A percentile compares a stretch with the other conserved stretches of the same genome.
Conservation (phyloP, 2,329 filamentous ascomycete genomes). For the Fusarium sororula region DNA sequence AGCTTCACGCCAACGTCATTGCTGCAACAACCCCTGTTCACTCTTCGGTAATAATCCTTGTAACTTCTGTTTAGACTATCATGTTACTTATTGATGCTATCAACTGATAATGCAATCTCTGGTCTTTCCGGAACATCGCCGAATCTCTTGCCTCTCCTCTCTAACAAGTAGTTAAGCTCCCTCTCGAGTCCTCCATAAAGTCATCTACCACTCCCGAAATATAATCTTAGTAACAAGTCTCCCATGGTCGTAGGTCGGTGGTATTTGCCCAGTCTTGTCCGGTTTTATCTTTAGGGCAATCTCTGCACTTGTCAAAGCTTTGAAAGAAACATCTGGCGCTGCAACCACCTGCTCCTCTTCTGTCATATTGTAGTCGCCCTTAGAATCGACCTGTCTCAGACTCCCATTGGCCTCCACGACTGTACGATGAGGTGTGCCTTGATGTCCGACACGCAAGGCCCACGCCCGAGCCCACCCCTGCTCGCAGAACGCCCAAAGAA, state of each 20-base stretch:
- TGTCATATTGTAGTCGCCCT: constrained; percentile 46
- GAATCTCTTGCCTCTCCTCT: constrained; percentile 1
- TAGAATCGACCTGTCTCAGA: constrained; percentile 44
- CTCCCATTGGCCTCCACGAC: constrained; percentile 46
- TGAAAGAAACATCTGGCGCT: constrained; percentile 5
- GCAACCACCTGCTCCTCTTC: constrained; percentile 4
- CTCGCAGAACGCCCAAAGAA: constrained; percentile 48
- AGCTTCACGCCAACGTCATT: constrained; percentile 34
- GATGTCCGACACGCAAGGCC: constrained; percentile 42
- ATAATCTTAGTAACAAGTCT: constrained; percentile 29
- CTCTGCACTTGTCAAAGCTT: constrained; percentile 3
- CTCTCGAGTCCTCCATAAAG: constrained; percentile 36
- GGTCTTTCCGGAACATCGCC: constrained; percentile 19
- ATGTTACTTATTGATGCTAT: constrained; percentile 35
- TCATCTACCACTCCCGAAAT: constrained; percentile 52
- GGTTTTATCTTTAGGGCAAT: background rate
- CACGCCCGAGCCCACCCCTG: constrained; percentile 48
- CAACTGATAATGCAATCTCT: constrained; percentile 27
- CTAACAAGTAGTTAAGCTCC: background rate
- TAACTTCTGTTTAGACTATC: constrained; percentile 9
- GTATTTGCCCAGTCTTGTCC: background rate
- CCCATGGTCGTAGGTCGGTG: constrained; percentile 19
- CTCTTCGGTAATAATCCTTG: constrained; percentile 35
- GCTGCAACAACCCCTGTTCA: constrained; percentile 19
- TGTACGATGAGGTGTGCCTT: constrained; percentile 25